Evolutionary conservation across 495 filamentous ascomycete genomes (phyloP).

Genomic region (Cercophora newfieldiana): DNA sequence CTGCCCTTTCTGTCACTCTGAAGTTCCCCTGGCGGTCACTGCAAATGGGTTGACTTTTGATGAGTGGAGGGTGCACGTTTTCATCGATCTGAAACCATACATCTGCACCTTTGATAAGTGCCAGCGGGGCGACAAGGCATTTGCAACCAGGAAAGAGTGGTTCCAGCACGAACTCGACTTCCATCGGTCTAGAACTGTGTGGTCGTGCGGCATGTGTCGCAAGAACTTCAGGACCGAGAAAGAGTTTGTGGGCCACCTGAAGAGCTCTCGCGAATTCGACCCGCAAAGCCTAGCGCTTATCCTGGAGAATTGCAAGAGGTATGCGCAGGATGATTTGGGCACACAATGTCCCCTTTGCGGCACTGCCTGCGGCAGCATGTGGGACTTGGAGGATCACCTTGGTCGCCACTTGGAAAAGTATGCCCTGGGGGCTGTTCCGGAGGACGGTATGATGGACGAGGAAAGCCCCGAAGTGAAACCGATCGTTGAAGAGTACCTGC

Average conservation of each 20-base stretch:
- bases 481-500: not conserved
- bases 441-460: not conserved
- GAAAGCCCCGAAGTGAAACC: not conserved
- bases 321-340: constrained; percentile 1
- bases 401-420: constrained; percentile 26
- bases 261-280: not conserved
- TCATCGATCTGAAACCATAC: constrained; percentile 30
- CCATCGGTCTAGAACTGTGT: constrained; percentile 25
- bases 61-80: constrained; percentile 28
- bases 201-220: constrained; percentile 26
- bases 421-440: constrained; percentile 18
- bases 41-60: constrained; percentile 6
- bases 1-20: constrained; percentile 23
- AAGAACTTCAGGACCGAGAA: constrained; percentile 2
- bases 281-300: constrained; percentile 6
- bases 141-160: constrained; percentile 26
- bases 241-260: not conserved
- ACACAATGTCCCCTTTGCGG: constrained; percentile 11
- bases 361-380: not conserved
- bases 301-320: constrained; percentile 20
- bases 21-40: constrained; percentile 18
- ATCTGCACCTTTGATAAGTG: constrained; percentile 30
- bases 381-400: constrained; percentile 15
- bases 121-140: constrained; percentile 14
- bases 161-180: constrained; percentile 29